Conservation (phyloP, 495 filamentous ascomycete genomes). For the Penicillium bovifimosum region DNA sequence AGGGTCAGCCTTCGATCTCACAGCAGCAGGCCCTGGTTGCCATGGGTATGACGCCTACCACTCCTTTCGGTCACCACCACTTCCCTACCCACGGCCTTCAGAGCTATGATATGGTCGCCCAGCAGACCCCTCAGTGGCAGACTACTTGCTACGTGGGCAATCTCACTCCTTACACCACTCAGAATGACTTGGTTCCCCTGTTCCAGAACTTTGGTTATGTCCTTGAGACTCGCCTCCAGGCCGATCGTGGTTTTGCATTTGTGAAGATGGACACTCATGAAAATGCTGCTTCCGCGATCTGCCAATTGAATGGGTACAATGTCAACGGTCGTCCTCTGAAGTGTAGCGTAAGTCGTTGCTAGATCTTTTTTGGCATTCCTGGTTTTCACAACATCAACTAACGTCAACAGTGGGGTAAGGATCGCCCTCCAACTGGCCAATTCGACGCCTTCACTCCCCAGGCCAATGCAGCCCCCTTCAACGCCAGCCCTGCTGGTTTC, state of each 20-base stretch:
- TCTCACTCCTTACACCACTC: constrained; percentile 94
- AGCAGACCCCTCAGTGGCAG: constrained; percentile 97
- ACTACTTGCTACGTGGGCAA: constrained; percentile 99
- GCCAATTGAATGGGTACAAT: constrained; percentile 92
- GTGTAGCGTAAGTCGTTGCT: constrained; percentile 75
- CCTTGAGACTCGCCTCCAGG: constrained; percentile 94
- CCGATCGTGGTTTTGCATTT: constrained; percentile 96
- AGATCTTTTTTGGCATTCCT: neutral
- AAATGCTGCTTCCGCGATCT: constrained; percentile 97
- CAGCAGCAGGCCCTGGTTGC: constrained; percentile 96
- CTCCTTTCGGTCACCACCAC: constrained; percentile 93
- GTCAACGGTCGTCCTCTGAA: constrained; percentile 97
- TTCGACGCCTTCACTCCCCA: constrained; percentile 77
- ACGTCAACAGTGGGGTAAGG: constrained; percentile 85
- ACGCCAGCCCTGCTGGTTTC: constrained; percentile 69
- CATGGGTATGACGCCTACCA: constrained; percentile 98
- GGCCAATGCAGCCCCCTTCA: constrained; percentile 53
- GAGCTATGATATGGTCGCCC: constrained; percentile 96
- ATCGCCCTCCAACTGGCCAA: constrained; percentile 84
- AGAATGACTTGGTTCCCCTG: constrained; percentile 88
- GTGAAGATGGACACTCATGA: constrained; percentile 99
- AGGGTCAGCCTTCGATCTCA: constrained; percentile 95
- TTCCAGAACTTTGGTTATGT: constrained; percentile 99
- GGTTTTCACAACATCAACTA: constrained; percentile 15
- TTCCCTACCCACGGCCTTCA: constrained; percentile 96